Evolutionary conservation across 169 alveolate species (phyloP).

Genomic region (Theileria sp.): DNA sequence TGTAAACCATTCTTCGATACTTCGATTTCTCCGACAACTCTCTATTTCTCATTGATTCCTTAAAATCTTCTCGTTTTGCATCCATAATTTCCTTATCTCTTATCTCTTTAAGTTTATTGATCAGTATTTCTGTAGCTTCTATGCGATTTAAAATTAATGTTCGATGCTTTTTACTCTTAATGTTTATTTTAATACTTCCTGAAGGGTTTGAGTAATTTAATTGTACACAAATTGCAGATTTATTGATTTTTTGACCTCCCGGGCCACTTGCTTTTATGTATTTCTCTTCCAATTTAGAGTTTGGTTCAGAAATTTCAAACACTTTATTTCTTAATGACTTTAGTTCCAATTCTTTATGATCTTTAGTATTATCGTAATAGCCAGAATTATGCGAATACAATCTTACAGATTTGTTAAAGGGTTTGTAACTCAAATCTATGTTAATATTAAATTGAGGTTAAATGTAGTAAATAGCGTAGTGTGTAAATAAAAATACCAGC

Average conservation of each 20-base stretch:
- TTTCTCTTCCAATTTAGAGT: conserved; percentile 66
- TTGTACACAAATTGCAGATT: conserved; percentile 83
- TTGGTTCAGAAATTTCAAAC: conserved; percentile 28
- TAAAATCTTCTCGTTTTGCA: conserved; percentile 51
- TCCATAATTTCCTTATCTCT: conserved; percentile 7
- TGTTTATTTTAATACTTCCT: conserved; percentile 56
- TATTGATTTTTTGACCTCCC: conserved; percentile 88
- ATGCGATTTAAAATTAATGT: conserved; percentile 68
- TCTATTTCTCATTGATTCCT: conserved; percentile 64
- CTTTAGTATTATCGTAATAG: not conserved
- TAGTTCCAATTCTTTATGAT: conserved; percentile 18
- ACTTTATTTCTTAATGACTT: conserved; percentile 22
- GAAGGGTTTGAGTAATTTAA: conserved; percentile 67
- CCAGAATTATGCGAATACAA: not conserved
- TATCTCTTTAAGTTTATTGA: conserved; percentile 41
- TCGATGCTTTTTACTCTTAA: conserved; percentile 69
- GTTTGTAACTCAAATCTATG: not conserved
- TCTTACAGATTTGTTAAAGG: not conserved
- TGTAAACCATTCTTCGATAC: conserved; percentile 60
- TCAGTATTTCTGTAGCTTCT: conserved; percentile 70
- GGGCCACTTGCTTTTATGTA: conserved; percentile 84
- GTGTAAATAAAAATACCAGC: not conserved
- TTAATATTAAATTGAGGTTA: not conserved
- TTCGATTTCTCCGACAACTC: conserved; percentile 72
- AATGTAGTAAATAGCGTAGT: not conserved